Evolutionary conservation across 371 early-diverging fungal species (phyloP), one percentile per base, ranked within the genome.

Genomic region (Smittium culicis): DNA sequence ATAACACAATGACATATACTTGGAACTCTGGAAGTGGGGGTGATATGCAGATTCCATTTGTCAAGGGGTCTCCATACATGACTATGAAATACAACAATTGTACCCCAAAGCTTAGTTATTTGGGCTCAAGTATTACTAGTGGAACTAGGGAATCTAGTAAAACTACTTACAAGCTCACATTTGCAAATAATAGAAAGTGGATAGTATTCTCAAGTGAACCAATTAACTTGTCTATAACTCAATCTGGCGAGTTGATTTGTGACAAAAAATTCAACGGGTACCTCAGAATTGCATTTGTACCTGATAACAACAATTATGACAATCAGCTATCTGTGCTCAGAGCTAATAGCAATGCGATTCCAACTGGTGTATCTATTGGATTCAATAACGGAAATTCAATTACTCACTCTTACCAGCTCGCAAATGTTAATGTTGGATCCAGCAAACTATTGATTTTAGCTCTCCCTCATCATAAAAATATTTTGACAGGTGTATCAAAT

Each of bases 301-400:
- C 66, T 16, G 60, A 57, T 35, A 65, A 65, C 30, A 56, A 57
- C 27, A 69, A 58, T 31, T 54, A 35, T 25, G n/a, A 25, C 8
- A 59, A 35, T 24, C 70, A 70, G 1, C 71, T 83, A 24, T 79
- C 80, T 58, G 68, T 72, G n/a, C 54, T 76, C 34, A 59, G 66
- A 24, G 25, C 17, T 11, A 67, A 69, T 1, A 31, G 61, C 0
- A 59, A 67, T 8, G 62, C 71, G 0, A 57, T 74, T 17, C 76
- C 76, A 0, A 56, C 69, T 27, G 77, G 76, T 5, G 77, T 71
- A 34, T 34, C 28, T 20, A 71, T 71, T 33, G 30, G 54, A 5
- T 55, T 72, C 25, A n/a, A 64, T 20, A 58, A 72, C 1, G 85
- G 45, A 45, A 45, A 45, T 20, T 20, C 5, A 20, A 45, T 45